Conservation (phyloP, 179 eudicot species). For the Actinidia chinensis region DNA sequence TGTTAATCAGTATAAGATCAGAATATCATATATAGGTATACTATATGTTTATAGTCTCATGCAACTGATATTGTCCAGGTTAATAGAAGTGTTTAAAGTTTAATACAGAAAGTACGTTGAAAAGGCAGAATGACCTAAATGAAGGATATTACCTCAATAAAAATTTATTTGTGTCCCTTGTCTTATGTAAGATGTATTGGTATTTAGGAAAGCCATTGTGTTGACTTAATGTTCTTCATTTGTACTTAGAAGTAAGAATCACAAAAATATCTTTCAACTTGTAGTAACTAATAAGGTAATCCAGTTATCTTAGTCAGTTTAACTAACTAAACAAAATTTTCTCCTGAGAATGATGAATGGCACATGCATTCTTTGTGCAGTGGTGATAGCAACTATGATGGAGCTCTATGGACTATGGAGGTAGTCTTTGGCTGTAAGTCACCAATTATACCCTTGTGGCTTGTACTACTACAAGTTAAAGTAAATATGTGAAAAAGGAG, state of each 20-base stretch:
- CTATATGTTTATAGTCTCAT: background rate
- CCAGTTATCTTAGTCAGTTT: background rate
- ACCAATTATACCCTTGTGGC: no score
- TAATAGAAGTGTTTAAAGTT: conserved; percentile 1
- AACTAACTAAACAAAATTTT: conserved; percentile 12
- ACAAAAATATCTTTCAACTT: background rate
- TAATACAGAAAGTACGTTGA: conserved; percentile 10
- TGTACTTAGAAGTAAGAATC: conserved; percentile 15
- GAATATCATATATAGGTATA: background rate
- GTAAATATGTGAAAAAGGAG: background rate
- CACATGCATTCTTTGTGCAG: conserved; percentile 25
- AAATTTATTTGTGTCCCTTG: background rate
- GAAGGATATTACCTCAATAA: background rate
- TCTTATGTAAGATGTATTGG: background rate
- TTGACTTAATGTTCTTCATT: background rate
- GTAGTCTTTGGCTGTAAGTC: no score
- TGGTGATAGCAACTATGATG: conserved; percentile 19
- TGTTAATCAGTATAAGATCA: background rate
- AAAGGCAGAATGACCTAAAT: conserved; percentile 5
- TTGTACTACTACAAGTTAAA: background rate
- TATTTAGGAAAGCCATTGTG: background rate
- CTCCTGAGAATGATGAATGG: conserved; percentile 25
- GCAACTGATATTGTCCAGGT: background rate
- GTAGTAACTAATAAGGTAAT: no score
- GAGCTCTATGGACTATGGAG: conserved; percentile 19